These are phyloP conservation scores for Plasmodium gallinaceum DNA, from an alignment of 169 alveolate genomes.

Conservation along the genomic window DNA sequence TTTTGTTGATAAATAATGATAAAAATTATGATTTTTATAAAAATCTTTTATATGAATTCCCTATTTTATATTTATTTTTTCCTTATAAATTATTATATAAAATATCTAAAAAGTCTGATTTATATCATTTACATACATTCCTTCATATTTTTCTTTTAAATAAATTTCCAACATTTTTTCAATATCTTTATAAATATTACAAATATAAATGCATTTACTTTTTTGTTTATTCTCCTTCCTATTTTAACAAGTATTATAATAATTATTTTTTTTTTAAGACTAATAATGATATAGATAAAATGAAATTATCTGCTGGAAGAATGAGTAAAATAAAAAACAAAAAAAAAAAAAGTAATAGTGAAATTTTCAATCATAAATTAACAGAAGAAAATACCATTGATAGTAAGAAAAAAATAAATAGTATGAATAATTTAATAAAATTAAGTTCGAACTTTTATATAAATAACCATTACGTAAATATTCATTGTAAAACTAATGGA, in stretches of 20 bases:
- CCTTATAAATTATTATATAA: slow-evolving; percentile 57
- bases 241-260: slow-evolving; percentile 39
- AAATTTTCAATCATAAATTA: neutral
- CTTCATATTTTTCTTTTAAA: slow-evolving; percentile 51
- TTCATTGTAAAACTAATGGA: neutral
- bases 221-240: slow-evolving; percentile 61
- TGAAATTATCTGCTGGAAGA: slow-evolving; percentile 3
- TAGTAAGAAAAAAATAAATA: neutral
- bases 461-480: neutral
- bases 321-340: slow-evolving; percentile 1
- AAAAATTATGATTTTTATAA: slow-evolving; percentile 58
- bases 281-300: slow-evolving; percentile 10
- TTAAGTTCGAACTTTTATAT: neutral
- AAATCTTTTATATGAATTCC: slow-evolving; percentile 43
- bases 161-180: slow-evolving; percentile 61
- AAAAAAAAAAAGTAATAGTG: neutral
- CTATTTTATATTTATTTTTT: slow-evolving; percentile 54
- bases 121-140: slow-evolving; percentile 68
- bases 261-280: slow-evolving; percentile 5
- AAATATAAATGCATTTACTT: slow-evolving; percentile 51
- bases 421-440: neutral
- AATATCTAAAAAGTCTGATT: slow-evolving; percentile 48
- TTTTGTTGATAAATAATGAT: slow-evolving; percentile 45
- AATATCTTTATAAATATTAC: slow-evolving; percentile 56
- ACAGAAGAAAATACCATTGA: neutral